Percentiles rank a stretch among this genome's conserved stretches.
Evolutionary conservation across 2,329 filamentous ascomycete species (phyloP).

Genomic region (Fusarium armeniacum): DNA sequence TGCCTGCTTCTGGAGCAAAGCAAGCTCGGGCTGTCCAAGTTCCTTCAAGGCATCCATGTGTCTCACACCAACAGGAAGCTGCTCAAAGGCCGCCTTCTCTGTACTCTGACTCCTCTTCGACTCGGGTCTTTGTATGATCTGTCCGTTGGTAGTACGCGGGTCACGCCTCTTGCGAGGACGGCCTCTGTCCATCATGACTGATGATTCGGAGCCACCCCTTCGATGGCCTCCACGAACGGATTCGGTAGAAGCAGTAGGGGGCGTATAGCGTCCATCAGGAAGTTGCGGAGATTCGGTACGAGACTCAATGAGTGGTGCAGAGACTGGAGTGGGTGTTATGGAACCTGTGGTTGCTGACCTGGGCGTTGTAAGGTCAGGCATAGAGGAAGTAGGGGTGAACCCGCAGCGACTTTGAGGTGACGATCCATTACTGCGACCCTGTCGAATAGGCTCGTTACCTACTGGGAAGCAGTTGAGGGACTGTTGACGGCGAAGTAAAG

Average conservation of each 20-base stretch:
- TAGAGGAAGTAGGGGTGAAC: conserved; percentile 54
- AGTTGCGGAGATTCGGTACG: conserved; percentile 60
- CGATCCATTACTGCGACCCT: conserved; percentile 62
- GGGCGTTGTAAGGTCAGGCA: conserved; percentile 58
- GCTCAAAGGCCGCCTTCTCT: conserved; percentile 71
- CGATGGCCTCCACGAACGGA: conserved; percentile 57
- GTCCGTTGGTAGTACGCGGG: conserved; percentile 56
- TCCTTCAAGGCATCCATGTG: conserved; percentile 65
- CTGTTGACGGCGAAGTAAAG: conserved; percentile 52
- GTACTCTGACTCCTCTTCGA: conserved; percentile 64
- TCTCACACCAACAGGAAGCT: conserved; percentile 70
- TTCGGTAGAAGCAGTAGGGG: conserved; percentile 47
- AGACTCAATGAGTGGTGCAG: conserved; percentile 61
- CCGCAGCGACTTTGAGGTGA: conserved; percentile 60
- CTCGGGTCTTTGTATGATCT: conserved; percentile 55
- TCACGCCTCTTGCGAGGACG: conserved; percentile 70
- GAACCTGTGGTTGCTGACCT: conserved; percentile 59
- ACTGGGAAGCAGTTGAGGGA: conserved; percentile 63
- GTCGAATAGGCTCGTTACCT: conserved; percentile 60
- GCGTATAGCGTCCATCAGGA: conserved; percentile 57
- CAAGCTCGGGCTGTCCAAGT: conserved; percentile 64
- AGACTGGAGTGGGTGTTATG: conserved; percentile 63
- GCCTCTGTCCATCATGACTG: conserved; percentile 69
- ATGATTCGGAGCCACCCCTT: conserved; percentile 69
- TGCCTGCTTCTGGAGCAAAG: conserved; percentile 70